A percentile compares a stretch with the other conserved stretches of the same genome.
Conservation (phyloP, 2,329 filamentous ascomycete genomes). For the Corinectria fuckeliana region DNA sequence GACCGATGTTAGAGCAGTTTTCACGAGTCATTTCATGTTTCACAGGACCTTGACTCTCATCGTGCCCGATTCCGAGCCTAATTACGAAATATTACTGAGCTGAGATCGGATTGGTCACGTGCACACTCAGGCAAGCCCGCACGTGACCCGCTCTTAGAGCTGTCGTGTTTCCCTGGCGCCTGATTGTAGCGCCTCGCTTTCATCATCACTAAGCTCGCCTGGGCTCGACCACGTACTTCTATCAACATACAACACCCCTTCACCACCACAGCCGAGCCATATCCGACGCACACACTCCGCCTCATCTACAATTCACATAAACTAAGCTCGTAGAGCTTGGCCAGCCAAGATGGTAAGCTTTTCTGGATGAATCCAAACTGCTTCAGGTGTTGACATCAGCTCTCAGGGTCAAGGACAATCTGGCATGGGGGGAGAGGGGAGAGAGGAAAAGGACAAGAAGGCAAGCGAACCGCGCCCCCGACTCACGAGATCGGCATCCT, state of each 20-base stretch:
- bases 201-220: slow-evolving; percentile 44
- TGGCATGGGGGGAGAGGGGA: slow-evolving; percentile 83
- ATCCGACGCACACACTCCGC: slow-evolving; percentile 10
- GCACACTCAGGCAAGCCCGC: not conserved
- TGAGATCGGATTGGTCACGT: slow-evolving; percentile 25
- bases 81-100: too few relatives aligned
- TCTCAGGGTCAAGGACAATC: slow-evolving; percentile 82
- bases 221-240: slow-evolving; percentile 32
- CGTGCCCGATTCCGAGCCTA: too few relatives aligned
- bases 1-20: not conserved
- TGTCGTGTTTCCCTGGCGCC: slow-evolving; percentile 57
- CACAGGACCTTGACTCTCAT: not conserved
- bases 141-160: slow-evolving; percentile 43
- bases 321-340: slow-evolving; percentile 40
- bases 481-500: slow-evolving; percentile 8
- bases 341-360: slow-evolving; percentile 46
- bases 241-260: slow-evolving; percentile 33
- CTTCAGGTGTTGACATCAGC: slow-evolving; percentile 29
- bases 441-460: slow-evolving; percentile 94
- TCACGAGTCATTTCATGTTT: not conserved
- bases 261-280: slow-evolving; percentile 21
- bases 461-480: slow-evolving; percentile 51
- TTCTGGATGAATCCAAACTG: not conserved
- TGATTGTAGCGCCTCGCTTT: slow-evolving; percentile 43
- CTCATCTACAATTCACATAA: slow-evolving; percentile 12